phyloP scores from a whole-genome alignment of 2,329 filamentous ascomycete species.

The Ilyonectria robusta region DNA sequence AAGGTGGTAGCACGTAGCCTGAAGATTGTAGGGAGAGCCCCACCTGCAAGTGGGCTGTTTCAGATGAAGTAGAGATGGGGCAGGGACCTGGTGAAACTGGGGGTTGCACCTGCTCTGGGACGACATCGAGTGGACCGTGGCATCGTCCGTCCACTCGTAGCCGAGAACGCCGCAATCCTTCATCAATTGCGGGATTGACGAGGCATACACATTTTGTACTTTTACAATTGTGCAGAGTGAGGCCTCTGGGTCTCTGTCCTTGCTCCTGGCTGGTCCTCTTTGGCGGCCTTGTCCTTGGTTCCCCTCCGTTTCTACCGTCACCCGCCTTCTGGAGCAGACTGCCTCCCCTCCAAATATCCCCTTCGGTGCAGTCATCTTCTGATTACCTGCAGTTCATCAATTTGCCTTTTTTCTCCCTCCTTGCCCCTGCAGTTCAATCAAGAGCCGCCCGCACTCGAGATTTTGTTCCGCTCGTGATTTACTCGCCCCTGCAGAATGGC shows the following conservation, averaged over 20 bases:
- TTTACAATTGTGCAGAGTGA: not conserved
- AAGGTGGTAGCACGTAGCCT: not conserved
- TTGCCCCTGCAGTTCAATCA: conserved; percentile 11
- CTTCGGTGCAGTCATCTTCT: not conserved
- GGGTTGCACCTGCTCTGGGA: conserved; percentile 20
- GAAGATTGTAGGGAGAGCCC: conserved; percentile 25
- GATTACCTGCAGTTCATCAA: not conserved
- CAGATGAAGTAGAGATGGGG: conserved; percentile 39
- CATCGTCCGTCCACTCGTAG: conserved; percentile 32
- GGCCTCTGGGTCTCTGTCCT: not conserved
- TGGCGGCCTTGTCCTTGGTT: conserved; percentile 11
- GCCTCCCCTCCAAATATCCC: not conserved
- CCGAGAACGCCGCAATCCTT: conserved; percentile 5
- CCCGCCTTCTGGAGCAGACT: not conserved
- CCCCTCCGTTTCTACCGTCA: conserved; percentile 9
- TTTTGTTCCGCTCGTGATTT: not conserved
- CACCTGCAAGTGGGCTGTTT: conserved; percentile 36
- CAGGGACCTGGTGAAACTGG: conserved; percentile 37
- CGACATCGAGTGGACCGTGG: conserved; percentile 28
- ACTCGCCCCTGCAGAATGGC: not conserved
- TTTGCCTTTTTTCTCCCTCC: not conserved
- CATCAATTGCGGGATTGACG: conserved; percentile 1
- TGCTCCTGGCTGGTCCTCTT: not conserved
- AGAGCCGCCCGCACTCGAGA: not conserved
- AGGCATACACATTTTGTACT: not conserved